Evolutionary conservation across 345 rosid genomes (phyloP).

Genomic region (Salix caprea): DNA sequence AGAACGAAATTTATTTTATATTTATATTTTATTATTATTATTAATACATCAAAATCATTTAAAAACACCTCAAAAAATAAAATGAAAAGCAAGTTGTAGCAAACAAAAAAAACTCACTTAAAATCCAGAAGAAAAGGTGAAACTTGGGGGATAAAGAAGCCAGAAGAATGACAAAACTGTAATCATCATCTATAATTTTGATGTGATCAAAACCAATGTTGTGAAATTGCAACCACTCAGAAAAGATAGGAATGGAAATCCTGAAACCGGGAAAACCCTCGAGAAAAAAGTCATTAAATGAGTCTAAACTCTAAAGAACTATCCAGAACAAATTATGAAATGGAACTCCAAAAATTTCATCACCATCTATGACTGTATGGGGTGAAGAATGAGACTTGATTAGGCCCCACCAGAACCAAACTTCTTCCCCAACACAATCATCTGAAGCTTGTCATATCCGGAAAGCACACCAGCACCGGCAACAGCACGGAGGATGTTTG

Average conservation of each 20-base stretch:
- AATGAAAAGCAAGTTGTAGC: too few species aligned
- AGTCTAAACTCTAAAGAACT: background rate
- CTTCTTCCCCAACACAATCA: constrained; percentile 22
- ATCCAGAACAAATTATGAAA: background rate
- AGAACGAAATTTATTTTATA: too few species aligned
- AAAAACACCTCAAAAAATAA: too few species aligned
- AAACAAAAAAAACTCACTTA: too few species aligned
- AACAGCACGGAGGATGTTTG: constrained; percentile 30
- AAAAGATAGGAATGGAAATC: background rate
- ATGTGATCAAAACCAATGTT: background rate
- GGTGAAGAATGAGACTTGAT: background rate
- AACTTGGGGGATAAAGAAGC: background rate
- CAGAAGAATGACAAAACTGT: background rate
- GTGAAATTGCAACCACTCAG: background rate
- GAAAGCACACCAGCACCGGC: constrained; percentile 35
- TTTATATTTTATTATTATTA: too few species aligned
- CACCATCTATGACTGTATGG: background rate
- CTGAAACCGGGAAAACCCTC: background rate
- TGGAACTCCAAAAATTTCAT: background rate
- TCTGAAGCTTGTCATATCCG: constrained; percentile 33
- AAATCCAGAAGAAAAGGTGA: too few species aligned
- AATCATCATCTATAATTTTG: background rate
- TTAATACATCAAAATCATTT: too few species aligned
- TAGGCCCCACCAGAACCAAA: constrained; percentile 29
- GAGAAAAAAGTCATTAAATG: background rate